phyloP scores from a whole-genome alignment of 2,329 filamentous ascomycete genomes.

The Microdochium trichocladiopsis region DNA sequence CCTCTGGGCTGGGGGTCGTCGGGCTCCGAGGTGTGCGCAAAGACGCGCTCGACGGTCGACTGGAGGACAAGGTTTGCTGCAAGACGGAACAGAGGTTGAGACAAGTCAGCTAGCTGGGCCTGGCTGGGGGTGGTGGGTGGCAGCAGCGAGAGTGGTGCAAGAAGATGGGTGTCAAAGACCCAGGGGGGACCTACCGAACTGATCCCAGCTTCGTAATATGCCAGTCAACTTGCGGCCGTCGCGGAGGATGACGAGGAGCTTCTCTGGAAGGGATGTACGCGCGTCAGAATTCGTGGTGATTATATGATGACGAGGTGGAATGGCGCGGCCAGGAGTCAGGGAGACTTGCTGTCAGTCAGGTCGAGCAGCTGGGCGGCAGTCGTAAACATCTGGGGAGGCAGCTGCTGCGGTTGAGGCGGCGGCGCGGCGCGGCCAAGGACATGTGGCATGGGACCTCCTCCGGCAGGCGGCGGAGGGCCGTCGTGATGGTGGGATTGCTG shows the following conservation, averaged over 20 bases:
- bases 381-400: conserved; percentile 96
- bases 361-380: conserved; percentile 94
- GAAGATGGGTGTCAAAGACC: no score
- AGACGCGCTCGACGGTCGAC: conserved; percentile 85
- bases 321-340: background rate
- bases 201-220: conserved; percentile 91
- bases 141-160: no score
- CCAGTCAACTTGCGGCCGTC: conserved; percentile 93
- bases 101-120: background rate
- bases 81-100: conserved; percentile 1
- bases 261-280: conserved; percentile 56
- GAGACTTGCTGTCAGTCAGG: conserved; percentile 83
- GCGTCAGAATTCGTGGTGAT: background rate
- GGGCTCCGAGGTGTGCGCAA: conserved; percentile 34
- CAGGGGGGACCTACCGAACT: conserved; percentile 72
- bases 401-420: conserved; percentile 50
- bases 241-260: conserved; percentile 83
- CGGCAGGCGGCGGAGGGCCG: background rate
- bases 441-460: background rate
- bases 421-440: background rate
- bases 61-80: conserved; percentile 91
- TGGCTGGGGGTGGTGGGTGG: background rate
- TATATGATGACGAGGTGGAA: background rate
- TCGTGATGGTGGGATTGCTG: background rate
- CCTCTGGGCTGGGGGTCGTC: conserved; percentile 28